These are phyloP conservation scores for Verbena officinalis DNA, from an alignment of 257 asterid genomes.

Conservation along the genomic window DNA sequence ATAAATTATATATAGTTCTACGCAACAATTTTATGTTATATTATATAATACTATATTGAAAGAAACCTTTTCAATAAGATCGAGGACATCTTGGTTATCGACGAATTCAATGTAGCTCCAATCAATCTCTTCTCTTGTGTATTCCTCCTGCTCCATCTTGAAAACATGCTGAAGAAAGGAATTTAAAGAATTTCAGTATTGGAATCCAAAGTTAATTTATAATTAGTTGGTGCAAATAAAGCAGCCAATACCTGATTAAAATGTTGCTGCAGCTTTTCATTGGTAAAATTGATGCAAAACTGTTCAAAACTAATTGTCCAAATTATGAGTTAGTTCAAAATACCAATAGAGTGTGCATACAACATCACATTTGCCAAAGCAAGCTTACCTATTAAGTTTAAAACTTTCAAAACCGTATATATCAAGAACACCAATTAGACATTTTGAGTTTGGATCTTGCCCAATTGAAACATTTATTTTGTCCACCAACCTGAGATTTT, in stretches of 20 bases:
- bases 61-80: constrained; percentile 94
- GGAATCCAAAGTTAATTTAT: constrained; percentile 16
- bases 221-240: constrained; percentile 28
- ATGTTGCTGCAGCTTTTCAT: constrained; percentile 99
- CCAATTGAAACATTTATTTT: constrained; percentile 89
- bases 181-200: constrained; percentile 31
- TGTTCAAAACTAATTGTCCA: constrained; percentile 78
- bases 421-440: constrained; percentile 95
- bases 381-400: constrained; percentile 74
- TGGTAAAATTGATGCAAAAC: constrained; percentile 92
- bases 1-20: too few relatives aligned
- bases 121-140: constrained; percentile 87
- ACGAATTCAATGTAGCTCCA: constrained; percentile 99
- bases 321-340: constrained; percentile 30
- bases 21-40: constrained; percentile 12
- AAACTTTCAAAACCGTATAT: constrained; percentile 98
- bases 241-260: constrained; percentile 78
- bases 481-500: constrained; percentile 85
- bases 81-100: constrained; percentile 96
- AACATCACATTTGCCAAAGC: too few relatives aligned
- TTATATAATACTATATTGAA: background rate
- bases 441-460: constrained; percentile 81
- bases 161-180: constrained; percentile 80
- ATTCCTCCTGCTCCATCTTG: constrained; percentile 99
- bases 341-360: constrained; percentile 3